Conservation (phyloP, 768 basidiomycete species). For the Pluteus cervinus region DNA sequence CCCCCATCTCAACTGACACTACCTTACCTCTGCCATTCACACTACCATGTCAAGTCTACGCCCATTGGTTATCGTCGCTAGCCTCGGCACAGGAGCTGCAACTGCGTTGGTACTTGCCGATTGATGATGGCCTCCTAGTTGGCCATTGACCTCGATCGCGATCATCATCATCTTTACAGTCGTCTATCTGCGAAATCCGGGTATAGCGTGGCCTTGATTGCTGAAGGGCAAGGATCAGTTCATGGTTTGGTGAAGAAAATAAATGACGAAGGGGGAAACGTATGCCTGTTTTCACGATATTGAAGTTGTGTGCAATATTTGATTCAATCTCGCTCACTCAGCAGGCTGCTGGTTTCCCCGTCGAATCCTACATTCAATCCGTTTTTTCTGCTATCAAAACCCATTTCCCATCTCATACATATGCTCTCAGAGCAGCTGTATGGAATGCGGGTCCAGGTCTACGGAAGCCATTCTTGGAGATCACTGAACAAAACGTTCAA, state of each 20-base stretch:
- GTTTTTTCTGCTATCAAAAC: conserved; percentile 42
- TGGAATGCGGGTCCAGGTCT: conserved; percentile 55
- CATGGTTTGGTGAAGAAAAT: conserved; percentile 49
- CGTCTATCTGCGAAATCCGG: conserved; percentile 57
- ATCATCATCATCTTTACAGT: conserved; percentile 23
- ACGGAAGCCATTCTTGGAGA: conserved; percentile 63
- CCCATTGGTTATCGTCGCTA: conserved; percentile 54
- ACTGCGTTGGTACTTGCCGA: conserved; percentile 40
- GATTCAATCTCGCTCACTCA: too few relatives aligned
- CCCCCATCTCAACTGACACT: too few relatives aligned
- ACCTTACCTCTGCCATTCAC: too few relatives aligned
- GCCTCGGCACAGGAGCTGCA: conserved; percentile 48
- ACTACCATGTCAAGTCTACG: too few relatives aligned
- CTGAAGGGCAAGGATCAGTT: conserved; percentile 48
- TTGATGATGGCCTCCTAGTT: not conserved
- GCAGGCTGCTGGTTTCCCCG: conserved; percentile 53
- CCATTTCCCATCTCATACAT: conserved; percentile 40
- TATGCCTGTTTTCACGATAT: conserved; percentile 13
- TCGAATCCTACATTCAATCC: conserved; percentile 45
- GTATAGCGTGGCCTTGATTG: conserved; percentile 62
- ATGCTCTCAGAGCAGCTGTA: conserved; percentile 52
- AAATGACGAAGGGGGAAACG: conserved; percentile 52
- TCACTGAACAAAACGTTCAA: conserved; percentile 53
- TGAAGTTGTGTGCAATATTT: too few relatives aligned
- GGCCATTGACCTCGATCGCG: not conserved